Base-by-base conservation (phyloP, 1,284 basidiomycete genomes). In the Rhodotorula mucilaginosa region DNA sequence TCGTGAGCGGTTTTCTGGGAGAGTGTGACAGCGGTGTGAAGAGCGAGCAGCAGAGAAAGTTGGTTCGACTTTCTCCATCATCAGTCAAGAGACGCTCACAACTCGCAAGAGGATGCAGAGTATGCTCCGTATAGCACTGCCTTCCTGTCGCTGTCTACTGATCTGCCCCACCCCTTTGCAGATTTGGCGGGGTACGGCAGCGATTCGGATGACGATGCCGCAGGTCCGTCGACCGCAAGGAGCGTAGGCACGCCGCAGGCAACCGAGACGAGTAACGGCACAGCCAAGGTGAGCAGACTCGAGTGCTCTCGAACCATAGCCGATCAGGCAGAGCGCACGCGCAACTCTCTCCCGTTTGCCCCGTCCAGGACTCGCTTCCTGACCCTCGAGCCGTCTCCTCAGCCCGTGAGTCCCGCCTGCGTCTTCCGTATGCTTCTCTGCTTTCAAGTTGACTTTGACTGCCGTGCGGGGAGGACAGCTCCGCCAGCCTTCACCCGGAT, bases 141-240 rank as follows among this genome's bases (percentile, higher is more conserved):
- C 34, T 7, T 34, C 34, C 34, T 34, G 34, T 34, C 34, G 34
- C 34, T 44, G 39, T 44, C 39, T 44, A 44, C 39, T 44, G 7
- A 51, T 21, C 19, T 51, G 19, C 2, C 18, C 12, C 18, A 1
- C 3, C 62, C 2, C 4, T n/a, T 51, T 18, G 31, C 64, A 65
- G 64, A 48, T n/a, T 52, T 65, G 23, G 64, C 46, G 16, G 56
- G 47, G 16, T 65, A 65, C 56, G 62, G 62, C 16, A 58, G 56
- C 56, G 60, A 58, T 19, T 63, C 54, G 56, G 61, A 64, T 7
- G 61, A 59, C 12, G 66, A 68, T 29, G 54, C 16, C 21, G 63
- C 29, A 12, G 19, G 54, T 23, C 44, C 34, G 1, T 23, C 49
- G 21, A 21, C 44, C 13, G 12, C 8, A 7, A 29, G 19, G 5